These are phyloP conservation scores for Cystofilobasidium bisporidii DNA, from an alignment of 768 basidiomycete species.

Conservation along the genomic window DNA sequence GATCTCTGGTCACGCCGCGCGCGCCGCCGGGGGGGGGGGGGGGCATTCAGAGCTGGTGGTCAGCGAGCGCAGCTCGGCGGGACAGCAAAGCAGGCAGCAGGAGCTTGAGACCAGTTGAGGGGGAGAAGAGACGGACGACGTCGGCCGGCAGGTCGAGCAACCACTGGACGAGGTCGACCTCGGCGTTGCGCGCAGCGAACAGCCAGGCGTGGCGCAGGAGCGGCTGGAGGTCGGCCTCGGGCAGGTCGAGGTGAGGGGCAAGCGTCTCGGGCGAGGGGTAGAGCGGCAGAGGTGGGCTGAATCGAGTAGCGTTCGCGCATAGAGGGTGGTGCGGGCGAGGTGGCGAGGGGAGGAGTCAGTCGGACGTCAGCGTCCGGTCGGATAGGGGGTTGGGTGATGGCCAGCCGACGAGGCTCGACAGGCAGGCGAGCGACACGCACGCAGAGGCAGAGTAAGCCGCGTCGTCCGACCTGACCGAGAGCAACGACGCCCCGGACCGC, in stretches of 20 bases:
- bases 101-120: no score
- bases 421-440: not conserved
- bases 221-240: conserved; percentile 20
- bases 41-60: no score
- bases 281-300: conserved; percentile 24
- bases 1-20: no score
- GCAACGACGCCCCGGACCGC: not conserved
- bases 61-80: no score
- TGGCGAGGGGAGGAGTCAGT: not conserved
- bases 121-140: not conserved
- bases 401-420: not conserved
- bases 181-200: conserved; percentile 3
- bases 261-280: conserved; percentile 3
- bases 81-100: no score
- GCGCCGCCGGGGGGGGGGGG: no score
- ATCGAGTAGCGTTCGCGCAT: not conserved
- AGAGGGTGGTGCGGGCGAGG: not conserved
- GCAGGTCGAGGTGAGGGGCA: conserved; percentile 22
- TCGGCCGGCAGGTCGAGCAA: not conserved
- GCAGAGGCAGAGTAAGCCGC: not conserved
- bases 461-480: not conserved
- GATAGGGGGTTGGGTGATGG: not conserved
- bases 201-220: conserved; percentile 21
- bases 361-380: not conserved
- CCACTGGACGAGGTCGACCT: conserved; percentile 15